These are phyloP conservation scores for Allantophomopsis cytisporea DNA, from an alignment of 2,329 filamentous ascomycete genomes.

Conservation along the genomic window DNA sequence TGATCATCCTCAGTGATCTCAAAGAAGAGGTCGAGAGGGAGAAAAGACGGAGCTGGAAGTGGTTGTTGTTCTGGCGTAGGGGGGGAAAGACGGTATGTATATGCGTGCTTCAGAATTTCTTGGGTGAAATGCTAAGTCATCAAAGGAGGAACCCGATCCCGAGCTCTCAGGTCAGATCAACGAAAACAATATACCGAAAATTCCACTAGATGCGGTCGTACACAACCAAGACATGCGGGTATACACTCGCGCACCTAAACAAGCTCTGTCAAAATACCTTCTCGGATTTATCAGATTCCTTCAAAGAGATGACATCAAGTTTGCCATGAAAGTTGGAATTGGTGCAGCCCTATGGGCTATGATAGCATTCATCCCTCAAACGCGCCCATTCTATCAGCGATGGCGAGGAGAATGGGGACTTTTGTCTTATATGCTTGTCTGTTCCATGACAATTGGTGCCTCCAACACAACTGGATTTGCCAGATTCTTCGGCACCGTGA, in stretches of 20 bases:
- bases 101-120: too few relatives aligned
- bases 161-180: too few relatives aligned
- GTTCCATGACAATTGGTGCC: slow-evolving; percentile 92
- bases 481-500: slow-evolving; percentile 73
- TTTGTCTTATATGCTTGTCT: slow-evolving; percentile 94
- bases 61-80: slow-evolving; percentile 64
- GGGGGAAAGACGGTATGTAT: slow-evolving; percentile 15
- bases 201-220: too few relatives aligned
- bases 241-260: too few relatives aligned
- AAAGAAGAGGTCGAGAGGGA: slow-evolving; percentile 55
- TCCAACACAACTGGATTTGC: slow-evolving; percentile 86
- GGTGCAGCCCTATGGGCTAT: slow-evolving; percentile 82
- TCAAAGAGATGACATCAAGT: slow-evolving; percentile 53
- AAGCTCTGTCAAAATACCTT: not conserved
- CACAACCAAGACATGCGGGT: too few relatives aligned
- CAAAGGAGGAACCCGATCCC: too few relatives aligned
- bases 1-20: slow-evolving; percentile 75
- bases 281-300: slow-evolving; percentile 34
- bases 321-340: slow-evolving; percentile 85
- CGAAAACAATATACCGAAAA: too few relatives aligned
- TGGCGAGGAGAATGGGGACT: slow-evolving; percentile 97
- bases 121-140: too few relatives aligned
- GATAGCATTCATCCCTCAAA: slow-evolving; percentile 71
- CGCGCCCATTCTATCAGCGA: slow-evolving; percentile 66
- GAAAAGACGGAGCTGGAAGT: slow-evolving; percentile 61